Conservation (phyloP, 495 filamentous ascomycete species). For the Penicillium diatomitis region DNA sequence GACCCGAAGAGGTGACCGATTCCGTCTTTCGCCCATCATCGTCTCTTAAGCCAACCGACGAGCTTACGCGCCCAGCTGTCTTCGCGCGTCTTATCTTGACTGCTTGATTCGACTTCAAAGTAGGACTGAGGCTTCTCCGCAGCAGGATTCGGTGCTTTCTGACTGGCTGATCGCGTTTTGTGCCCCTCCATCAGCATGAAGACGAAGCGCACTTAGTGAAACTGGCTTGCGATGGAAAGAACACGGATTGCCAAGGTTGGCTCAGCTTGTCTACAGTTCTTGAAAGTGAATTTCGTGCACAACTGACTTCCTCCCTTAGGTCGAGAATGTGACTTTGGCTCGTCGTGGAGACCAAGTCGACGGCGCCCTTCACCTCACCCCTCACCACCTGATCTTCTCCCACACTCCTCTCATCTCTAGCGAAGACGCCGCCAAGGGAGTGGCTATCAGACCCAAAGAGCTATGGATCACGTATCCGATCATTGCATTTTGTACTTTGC, state of each 20-base stretch:
- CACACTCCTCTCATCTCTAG: conserved; percentile 33
- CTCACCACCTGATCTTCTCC: conserved; percentile 58
- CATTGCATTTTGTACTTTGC: conserved; percentile 64
- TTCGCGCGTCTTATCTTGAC: too few species aligned
- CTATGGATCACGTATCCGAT: conserved; percentile 93
- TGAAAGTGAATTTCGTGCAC: not conserved
- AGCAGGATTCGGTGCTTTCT: not conserved
- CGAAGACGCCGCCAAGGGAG: conserved; percentile 24
- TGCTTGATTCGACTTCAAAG: not conserved
- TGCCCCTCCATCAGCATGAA: conserved; percentile 26
- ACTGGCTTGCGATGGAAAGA: conserved; percentile 41
- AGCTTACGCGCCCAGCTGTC: too few species aligned
- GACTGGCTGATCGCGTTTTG: not conserved
- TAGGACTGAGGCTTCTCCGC: too few species aligned
- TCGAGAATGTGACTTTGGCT: conserved; percentile 56
- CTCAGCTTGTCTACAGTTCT: not conserved
- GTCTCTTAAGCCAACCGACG: too few species aligned
- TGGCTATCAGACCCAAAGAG: conserved; percentile 50
- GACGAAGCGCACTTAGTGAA: conserved; percentile 27
- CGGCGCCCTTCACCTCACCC: conserved; percentile 54
- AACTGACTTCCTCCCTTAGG: conserved; percentile 19
- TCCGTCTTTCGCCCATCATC: not conserved
- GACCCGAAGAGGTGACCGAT: conserved; percentile 8
- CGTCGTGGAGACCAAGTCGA: conserved; percentile 51
- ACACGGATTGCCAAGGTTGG: conserved; percentile 48